These are phyloP conservation scores for Aphanomyces astaci DNA, from an alignment of 352 stramenopile species.

Conservation along the genomic window DNA sequence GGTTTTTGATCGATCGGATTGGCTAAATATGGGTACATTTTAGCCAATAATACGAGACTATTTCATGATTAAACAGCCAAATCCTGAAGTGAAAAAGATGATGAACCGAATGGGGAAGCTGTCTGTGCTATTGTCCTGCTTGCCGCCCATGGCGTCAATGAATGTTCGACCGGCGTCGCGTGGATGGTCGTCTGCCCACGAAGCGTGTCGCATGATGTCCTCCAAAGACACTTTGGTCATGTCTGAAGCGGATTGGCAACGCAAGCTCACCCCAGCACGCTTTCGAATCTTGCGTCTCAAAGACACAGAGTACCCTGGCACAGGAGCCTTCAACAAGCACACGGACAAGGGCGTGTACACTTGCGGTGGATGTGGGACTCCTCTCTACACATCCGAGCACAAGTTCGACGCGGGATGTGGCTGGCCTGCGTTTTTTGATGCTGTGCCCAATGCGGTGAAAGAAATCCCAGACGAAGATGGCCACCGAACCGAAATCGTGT, in stretches of 20 bases:
- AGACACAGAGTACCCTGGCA: slow-evolving; percentile 81
- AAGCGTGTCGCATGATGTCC: not conserved
- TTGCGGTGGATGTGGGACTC: slow-evolving; percentile 79
- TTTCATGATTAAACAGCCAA: too few species aligned
- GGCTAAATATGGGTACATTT: too few species aligned
- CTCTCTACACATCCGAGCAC: slow-evolving; percentile 80
- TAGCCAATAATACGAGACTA: too few species aligned
- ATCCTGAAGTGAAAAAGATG: too few species aligned
- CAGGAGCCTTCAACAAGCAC: slow-evolving; percentile 85
- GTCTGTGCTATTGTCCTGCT: not conserved
- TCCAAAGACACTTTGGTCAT: slow-evolving; percentile 22
- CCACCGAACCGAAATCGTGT: slow-evolving; percentile 81
- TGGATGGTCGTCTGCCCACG: not conserved
- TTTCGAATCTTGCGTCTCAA: slow-evolving; percentile 87
- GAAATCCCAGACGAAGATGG: slow-evolving; percentile 61
- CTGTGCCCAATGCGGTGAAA: slow-evolving; percentile 80
- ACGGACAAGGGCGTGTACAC: slow-evolving; percentile 78
- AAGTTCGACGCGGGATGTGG: slow-evolving; percentile 89
- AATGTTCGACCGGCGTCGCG: not conserved
- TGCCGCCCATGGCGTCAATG: not conserved
- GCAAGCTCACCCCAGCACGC: slow-evolving; percentile 62
- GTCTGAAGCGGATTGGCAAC: slow-evolving; percentile 76
- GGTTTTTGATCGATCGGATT: too few species aligned
- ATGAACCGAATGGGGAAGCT: not conserved
- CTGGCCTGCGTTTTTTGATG: slow-evolving; percentile 87